A percentile compares a stretch with the other conserved stretches of the same genome.
phyloP scores from a whole-genome alignment of 2,329 filamentous ascomycete species.

The Colletotrichum spaethianum region DNA sequence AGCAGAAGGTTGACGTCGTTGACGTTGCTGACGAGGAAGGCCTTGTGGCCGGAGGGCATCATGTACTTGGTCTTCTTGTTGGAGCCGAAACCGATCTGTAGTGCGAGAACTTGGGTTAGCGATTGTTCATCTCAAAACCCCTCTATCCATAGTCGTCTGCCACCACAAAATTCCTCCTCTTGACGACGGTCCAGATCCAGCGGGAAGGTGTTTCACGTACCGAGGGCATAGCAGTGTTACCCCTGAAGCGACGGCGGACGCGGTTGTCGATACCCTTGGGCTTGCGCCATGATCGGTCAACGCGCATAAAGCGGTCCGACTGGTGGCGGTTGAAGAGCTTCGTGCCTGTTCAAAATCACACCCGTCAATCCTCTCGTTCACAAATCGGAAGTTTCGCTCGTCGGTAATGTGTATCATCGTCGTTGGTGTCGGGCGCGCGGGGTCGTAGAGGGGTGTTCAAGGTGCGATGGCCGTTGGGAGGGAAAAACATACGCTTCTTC shows the following conservation, averaged over 20 bases:
- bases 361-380: slow-evolving; percentile 53
- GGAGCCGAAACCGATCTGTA: slow-evolving; percentile 96
- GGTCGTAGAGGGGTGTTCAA: slow-evolving; percentile 27
- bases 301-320: slow-evolving; percentile 95
- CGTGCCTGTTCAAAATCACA: slow-evolving; percentile 74
- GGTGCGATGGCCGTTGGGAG: slow-evolving; percentile 20
- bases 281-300: slow-evolving; percentile 95
- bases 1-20: slow-evolving; percentile 96
- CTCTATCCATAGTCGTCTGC: slow-evolving; percentile 31
- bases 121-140: background rate
- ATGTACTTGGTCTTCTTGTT: slow-evolving; percentile 99
- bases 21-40: slow-evolving; percentile 98
- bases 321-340: slow-evolving; percentile 98
- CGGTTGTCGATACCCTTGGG: slow-evolving; percentile 99
- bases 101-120: slow-evolving; percentile 19
- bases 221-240: slow-evolving; percentile 96
- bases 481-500: slow-evolving; percentile 94
- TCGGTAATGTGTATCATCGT: background rate
- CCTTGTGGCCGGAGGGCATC: slow-evolving; percentile 99
- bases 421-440: slow-evolving; percentile 27
- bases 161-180: slow-evolving; percentile 30
- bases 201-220: slow-evolving; percentile 71
- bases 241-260: slow-evolving; percentile 97
- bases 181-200: slow-evolving; percentile 14
- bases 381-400: slow-evolving; percentile 36